phyloP scores from a whole-genome alignment of 257 asterid genomes.

The Eustoma russellianum region DNA sequence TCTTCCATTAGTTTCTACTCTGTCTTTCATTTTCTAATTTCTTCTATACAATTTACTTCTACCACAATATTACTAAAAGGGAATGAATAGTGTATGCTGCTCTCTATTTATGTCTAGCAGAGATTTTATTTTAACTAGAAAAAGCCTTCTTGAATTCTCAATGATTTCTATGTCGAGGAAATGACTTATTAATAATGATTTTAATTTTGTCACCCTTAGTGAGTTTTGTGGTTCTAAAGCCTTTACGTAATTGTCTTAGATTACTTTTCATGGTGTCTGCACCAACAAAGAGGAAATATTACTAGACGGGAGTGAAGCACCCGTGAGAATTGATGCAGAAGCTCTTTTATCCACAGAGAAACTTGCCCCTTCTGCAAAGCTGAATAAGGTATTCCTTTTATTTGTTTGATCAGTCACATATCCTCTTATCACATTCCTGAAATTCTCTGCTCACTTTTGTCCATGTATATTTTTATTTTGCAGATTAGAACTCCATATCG shows the following conservation, averaged over 20 bases:
- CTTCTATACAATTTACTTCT: no score
- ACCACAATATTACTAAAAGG: no score
- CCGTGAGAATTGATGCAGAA: constrained; percentile 71
- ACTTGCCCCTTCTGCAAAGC: constrained; percentile 74
- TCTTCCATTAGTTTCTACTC: neutral
- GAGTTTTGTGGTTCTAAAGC: constrained; percentile 1
- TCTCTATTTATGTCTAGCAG: no score
- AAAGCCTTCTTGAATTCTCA: no score
- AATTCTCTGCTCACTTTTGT: neutral
- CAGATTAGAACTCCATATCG: constrained; percentile 87
- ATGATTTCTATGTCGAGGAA: no score
- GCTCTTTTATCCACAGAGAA: constrained; percentile 80
- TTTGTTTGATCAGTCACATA: neutral
- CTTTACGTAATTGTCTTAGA: constrained; percentile 32
- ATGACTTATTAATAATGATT: no score
- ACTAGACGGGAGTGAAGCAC: constrained; percentile 97
- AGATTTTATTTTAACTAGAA: no score
- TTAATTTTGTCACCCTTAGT: neutral
- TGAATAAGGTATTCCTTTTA: constrained; percentile 56
- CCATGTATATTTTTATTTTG: constrained; percentile 14
- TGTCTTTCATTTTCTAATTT: no score
- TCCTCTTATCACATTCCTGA: neutral
- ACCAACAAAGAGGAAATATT: constrained; percentile 61
- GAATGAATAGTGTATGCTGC: no score
- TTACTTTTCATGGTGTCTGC: constrained; percentile 79